phyloP scores from a whole-genome alignment of 1,139 yeast species.

The Candida tunisiensis region DNA sequence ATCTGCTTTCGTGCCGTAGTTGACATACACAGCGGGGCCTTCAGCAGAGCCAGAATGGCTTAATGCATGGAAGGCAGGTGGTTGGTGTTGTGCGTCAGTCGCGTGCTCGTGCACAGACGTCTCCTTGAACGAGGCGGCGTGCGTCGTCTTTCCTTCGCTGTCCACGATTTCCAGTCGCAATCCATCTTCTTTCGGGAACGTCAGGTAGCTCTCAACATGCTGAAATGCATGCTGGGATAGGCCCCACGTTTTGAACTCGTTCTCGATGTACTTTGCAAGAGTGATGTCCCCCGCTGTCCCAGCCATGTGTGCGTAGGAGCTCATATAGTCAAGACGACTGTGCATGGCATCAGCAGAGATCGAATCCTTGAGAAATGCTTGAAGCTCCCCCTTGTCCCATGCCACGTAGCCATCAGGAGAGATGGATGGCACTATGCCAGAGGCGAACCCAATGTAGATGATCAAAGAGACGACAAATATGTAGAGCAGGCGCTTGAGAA shows the following conservation, averaged over 20 bases:
- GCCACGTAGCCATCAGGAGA: constrained; percentile 20
- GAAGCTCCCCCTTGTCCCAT: constrained; percentile 38
- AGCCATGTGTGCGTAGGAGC: constrained; percentile 73
- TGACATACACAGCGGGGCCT: constrained; percentile 39
- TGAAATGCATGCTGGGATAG: constrained; percentile 6
- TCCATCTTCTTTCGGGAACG: constrained; percentile 30
- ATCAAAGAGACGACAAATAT: constrained; percentile 43
- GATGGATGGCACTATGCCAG: constrained; percentile 29
- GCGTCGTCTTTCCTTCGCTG: constrained; percentile 2
- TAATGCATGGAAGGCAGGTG: constrained; percentile 37
- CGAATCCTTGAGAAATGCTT: constrained; percentile 29
- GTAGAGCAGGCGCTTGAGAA: constrained; percentile 58
- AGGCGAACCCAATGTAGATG: constrained; percentile 38
- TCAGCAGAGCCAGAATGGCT: constrained; percentile 40
- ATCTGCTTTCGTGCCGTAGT: constrained; percentile 50
- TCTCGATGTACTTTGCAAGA: constrained; percentile 45
- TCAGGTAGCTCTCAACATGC: constrained; percentile 20
- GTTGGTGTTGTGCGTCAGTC: constrained; percentile 11
- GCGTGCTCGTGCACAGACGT: constrained; percentile 9
- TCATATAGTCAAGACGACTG: constrained; percentile 56
- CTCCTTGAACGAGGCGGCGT: constrained; percentile 7
- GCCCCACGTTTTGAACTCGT: constrained; percentile 40
- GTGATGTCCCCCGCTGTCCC: constrained; percentile 79
- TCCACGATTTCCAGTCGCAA: constrained; percentile 8
- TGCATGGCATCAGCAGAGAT: constrained; percentile 45